phyloP scores from a whole-genome alignment of 306 rosid species.

The Cyclanthera cordifolia region DNA sequence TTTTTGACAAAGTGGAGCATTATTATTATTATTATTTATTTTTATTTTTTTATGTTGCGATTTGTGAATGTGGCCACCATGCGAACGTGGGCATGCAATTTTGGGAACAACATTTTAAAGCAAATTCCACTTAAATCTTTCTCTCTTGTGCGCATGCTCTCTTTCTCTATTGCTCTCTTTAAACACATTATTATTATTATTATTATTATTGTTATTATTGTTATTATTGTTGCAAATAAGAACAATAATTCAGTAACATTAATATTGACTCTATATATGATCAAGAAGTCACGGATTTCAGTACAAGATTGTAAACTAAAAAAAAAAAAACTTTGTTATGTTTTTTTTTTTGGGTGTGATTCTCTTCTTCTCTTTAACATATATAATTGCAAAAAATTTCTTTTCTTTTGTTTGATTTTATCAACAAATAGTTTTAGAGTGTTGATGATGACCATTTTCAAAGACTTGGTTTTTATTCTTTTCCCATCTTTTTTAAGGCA shows the following conservation, averaged over 20 bases:
- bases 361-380: background rate
- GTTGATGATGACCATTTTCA: background rate
- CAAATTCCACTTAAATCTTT: background rate
- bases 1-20: background rate
- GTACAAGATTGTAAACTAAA: no score
- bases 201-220: no score
- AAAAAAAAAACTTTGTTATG: no score
- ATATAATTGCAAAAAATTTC: slow-evolving; percentile 4
- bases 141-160: slow-evolving; percentile 9
- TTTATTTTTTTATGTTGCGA: background rate
- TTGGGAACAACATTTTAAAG: slow-evolving; percentile 1
- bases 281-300: no score
- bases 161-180: no score
- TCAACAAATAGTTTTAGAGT: slow-evolving; percentile 7
- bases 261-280: no score
- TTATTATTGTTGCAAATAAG: no score
- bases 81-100: slow-evolving; percentile 11
- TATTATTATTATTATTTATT: no score
- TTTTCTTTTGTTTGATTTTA: background rate
- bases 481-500: slow-evolving; percentile 6
- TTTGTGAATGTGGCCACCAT: background rate
- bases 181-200: no score
- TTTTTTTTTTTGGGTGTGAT: no score
- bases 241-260: no score
- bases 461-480: background rate